A percentile compares a stretch with the other conserved stretches of the same genome.
Conservation (phyloP, 306 rosid species). For the Quillaja saponaria region DNA sequence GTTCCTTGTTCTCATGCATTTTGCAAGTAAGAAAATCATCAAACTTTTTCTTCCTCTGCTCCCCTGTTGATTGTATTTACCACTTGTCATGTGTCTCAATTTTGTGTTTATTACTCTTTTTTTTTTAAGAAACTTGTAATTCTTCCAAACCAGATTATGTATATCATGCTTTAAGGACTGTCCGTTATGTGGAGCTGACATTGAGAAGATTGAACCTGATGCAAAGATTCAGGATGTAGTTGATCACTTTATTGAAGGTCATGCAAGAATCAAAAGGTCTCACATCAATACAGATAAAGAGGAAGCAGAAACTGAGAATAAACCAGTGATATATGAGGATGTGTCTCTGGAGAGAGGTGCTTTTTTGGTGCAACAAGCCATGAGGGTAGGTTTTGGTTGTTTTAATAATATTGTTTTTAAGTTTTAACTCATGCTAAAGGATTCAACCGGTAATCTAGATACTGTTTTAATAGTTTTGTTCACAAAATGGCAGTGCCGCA, state of each 20-base stretch:
- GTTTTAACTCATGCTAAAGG: neutral
- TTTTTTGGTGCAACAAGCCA: constrained; percentile 95
- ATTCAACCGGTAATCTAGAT: no score
- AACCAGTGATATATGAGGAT: constrained; percentile 76
- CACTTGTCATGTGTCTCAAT: neutral
- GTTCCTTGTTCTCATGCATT: constrained; percentile 77
- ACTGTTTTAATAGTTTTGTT: no score
- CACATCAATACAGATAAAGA: constrained; percentile 50
- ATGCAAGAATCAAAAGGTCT: constrained; percentile 88
- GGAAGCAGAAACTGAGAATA: constrained; percentile 54
- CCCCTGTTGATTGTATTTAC: neutral
- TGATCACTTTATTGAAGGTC: constrained; percentile 95
- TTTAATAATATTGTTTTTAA: constrained; percentile 5
- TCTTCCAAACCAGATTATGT: constrained; percentile 56
- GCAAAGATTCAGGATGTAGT: constrained; percentile 72
- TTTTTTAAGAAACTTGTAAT: neutral
- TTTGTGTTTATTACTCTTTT: constrained; percentile 27
- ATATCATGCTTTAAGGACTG: constrained; percentile 81
- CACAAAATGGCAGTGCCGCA: no score
- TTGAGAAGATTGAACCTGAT: constrained; percentile 75
- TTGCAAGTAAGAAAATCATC: constrained; percentile 60
- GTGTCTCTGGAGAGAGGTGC: constrained; percentile 96
- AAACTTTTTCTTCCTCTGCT: neutral
- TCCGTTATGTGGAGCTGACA: constrained; percentile 89
- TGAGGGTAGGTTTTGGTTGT: constrained; percentile 69